A percentile compares a stretch with the other conserved stretches of the same genome.
Conservation (phyloP, 2,329 filamentous ascomycete genomes). For the Botrytis medusae region DNA sequence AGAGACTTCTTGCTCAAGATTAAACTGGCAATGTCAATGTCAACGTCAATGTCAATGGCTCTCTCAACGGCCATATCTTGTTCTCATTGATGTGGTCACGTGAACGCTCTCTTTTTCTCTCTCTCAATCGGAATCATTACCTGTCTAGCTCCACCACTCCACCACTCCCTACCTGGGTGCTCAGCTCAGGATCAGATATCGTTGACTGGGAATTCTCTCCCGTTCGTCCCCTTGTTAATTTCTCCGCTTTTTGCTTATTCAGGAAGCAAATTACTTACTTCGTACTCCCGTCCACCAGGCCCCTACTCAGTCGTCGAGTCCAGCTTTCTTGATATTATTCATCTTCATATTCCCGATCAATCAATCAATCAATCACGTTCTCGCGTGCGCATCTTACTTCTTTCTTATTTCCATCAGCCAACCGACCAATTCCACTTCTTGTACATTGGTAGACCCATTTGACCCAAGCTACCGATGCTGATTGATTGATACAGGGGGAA, state of each 20-base stretch:
- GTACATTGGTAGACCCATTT: neutral
- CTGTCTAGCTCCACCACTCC: no score
- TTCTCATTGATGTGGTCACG: neutral
- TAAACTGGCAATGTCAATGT: neutral
- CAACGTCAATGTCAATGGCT: no score
- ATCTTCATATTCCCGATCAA: conserved; percentile 33
- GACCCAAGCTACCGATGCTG: neutral
- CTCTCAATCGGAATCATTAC: neutral
- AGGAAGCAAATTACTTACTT: neutral
- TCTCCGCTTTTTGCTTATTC: neutral
- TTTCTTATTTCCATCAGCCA: conserved; percentile 40
- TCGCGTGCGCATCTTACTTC: neutral
- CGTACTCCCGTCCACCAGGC: no score
- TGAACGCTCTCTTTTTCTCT: neutral
- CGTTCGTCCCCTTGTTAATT: neutral
- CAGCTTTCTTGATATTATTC: neutral
- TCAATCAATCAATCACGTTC: neutral
- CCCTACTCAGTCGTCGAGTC: neutral
- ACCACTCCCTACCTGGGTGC: no score
- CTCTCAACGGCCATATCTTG: no score
- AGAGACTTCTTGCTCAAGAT: no score
- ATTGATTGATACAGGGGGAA: neutral
- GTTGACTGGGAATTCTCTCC: neutral
- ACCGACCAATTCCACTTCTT: conserved; percentile 25
- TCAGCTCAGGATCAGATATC: no score